Evolutionary conservation across 441 rosid species (phyloP).

Genomic region (Pelargonium cotyledonis): DNA sequence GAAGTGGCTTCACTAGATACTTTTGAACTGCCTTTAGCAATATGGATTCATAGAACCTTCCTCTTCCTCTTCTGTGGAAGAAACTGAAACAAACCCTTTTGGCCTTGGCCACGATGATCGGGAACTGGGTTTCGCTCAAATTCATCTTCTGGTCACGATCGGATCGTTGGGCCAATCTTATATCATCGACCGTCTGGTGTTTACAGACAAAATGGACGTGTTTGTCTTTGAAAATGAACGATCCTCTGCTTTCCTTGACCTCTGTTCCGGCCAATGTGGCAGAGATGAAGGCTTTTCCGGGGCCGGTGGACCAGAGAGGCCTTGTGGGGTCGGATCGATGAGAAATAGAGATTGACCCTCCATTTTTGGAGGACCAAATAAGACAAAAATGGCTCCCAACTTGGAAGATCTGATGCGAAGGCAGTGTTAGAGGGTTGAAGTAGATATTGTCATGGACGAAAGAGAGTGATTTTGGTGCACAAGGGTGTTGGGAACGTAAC

Average conservation of each 20-base stretch:
- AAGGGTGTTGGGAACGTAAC: no score
- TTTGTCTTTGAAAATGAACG: constrained; percentile 39
- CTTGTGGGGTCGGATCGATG: constrained; percentile 37
- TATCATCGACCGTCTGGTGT: constrained; percentile 48
- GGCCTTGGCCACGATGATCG: constrained; percentile 30
- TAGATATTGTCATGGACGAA: no score
- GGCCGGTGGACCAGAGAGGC: constrained; percentile 49
- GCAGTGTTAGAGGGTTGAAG: no score
- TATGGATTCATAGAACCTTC: constrained; percentile 19
- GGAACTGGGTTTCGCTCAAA: constrained; percentile 23
- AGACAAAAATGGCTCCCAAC: no score
- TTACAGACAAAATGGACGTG: constrained; percentile 32
- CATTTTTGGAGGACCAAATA: constrained; percentile 40
- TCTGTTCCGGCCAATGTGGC: constrained; percentile 50
- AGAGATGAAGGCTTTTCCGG: constrained; percentile 51
- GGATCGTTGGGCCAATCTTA: constrained; percentile 26
- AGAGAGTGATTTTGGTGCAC: no score
- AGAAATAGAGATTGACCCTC: constrained; percentile 42
- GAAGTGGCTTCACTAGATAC: constrained; percentile 15
- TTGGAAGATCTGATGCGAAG: no score
- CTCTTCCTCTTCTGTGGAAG: constrained; percentile 33
- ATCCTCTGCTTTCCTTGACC: constrained; percentile 70
- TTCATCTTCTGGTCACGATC: constrained; percentile 21
- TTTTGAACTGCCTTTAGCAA: background rate
- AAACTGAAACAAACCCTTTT: constrained; percentile 30